Base-by-base conservation (phyloP, 2,329 filamentous ascomycete species). In the Colletotrichum euphorbiae region DNA sequence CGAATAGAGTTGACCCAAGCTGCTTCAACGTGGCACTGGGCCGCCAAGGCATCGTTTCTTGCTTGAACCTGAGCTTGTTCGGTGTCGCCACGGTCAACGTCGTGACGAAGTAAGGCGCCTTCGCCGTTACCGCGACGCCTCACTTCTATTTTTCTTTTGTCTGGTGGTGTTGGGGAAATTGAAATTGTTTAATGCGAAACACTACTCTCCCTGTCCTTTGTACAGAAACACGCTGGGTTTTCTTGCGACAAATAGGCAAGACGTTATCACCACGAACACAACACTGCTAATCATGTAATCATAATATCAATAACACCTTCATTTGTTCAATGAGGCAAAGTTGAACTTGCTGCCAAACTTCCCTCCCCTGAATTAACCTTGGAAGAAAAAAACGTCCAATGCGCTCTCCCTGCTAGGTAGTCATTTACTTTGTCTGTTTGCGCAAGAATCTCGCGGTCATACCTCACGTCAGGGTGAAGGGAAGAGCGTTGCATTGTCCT, bases 21-120 rank as follows among this genome's bases (percentile, higher is more conserved):
- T 67, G 64, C 31, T 62, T 67, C 17, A 63, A 64, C 21, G 12
- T 56, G 8, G 19, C 38, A 13, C 3, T 64, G 17, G 52, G 31
- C 48, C 9, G 19, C n/a, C 45, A 43, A 4, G 62, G n/a, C 52
- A 54, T 68, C 15, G 61, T 59, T 12, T 21, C 36, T 5, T 68
- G 65, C 17, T 11, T 68, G 43, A 68, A 68, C 40, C 8, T 68
- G 13, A 56, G 65, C 17, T 21, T 68, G n/a, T 68, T 68, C 48
- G 65, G 65, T 15, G 2, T 68, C 19, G 65, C 61, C 19, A n/a
- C 12, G 8, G 65, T 65, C 4, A 65, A 38, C 11, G 65, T 40
- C 12, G 24, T 38, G 28, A 50, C 40, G 15, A 52, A 52, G 7
- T 54, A 48, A 45, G 46, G 33, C 36, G 62, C 36, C 19, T 38